These are phyloP conservation scores for Morella rubra DNA, from an alignment of 306 rosid genomes.

Conservation along the genomic window DNA sequence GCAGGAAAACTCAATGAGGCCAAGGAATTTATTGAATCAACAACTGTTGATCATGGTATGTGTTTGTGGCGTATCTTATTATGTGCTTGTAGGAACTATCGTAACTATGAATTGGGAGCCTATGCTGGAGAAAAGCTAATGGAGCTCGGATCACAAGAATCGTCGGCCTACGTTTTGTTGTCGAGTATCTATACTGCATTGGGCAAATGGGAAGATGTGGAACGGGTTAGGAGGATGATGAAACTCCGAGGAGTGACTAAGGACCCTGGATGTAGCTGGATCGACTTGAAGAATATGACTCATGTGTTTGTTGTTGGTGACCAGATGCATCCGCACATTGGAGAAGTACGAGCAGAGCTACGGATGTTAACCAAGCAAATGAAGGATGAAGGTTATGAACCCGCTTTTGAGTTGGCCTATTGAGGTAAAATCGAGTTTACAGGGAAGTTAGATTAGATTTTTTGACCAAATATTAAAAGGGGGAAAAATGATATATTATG, in stretches of 20 bases:
- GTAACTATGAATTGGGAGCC: constrained; percentile 64
- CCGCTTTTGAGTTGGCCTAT: constrained; percentile 29
- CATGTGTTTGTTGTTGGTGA: constrained; percentile 91
- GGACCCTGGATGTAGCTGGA: constrained; percentile 96
- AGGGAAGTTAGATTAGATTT: neutral
- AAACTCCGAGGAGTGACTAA: constrained; percentile 68
- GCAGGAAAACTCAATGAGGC: constrained; percentile 80
- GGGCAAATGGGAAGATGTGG: constrained; percentile 68
- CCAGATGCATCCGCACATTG: constrained; percentile 72
- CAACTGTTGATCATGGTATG: constrained; percentile 63
- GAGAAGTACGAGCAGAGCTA: constrained; percentile 47
- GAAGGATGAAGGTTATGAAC: constrained; percentile 67
- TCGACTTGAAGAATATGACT: constrained; percentile 66
- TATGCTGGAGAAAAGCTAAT: constrained; percentile 81
- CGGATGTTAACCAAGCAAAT: constrained; percentile 52
- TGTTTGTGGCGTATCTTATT: constrained; percentile 80
- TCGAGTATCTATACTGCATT: constrained; percentile 69
- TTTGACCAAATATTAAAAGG: too few species aligned
- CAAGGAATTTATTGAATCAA: constrained; percentile 75
- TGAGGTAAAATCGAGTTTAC: neutral
- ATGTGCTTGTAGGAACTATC: constrained; percentile 76
- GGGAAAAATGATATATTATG: neutral
- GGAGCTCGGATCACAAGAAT: constrained; percentile 76
- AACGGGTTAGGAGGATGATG: constrained; percentile 76
- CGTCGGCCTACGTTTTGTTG: constrained; percentile 68